These are phyloP conservation scores for Angomonas ambiguus DNA, from an alignment of 208 protist genomes.

Conservation along the genomic window DNA sequence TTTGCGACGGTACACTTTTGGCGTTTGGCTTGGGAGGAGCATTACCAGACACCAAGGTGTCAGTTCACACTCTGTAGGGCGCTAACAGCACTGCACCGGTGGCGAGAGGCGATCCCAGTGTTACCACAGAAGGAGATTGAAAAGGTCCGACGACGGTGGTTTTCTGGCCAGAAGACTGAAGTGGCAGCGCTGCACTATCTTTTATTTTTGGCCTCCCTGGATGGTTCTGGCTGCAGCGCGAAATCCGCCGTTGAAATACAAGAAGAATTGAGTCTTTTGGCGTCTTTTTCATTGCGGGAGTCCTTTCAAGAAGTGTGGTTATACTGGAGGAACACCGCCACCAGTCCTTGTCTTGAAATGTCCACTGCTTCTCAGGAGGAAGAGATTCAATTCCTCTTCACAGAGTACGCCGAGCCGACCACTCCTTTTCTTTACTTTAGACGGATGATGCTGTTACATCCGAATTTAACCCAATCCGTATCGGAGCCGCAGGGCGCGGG, in stretches of 20 bases:
- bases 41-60: not conserved
- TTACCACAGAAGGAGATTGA: not conserved
- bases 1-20: not conserved
- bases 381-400: not conserved
- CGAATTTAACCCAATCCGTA: too few species aligned
- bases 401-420: not conserved
- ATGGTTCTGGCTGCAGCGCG: not conserved
- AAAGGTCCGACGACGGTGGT: not conserved
- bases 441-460: not conserved
- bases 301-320: not conserved
- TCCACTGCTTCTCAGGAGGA: not conserved
- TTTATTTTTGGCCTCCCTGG: conserved; percentile 11
- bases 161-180: not conserved
- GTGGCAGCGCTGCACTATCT: conserved; percentile 5
- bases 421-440: not conserved
- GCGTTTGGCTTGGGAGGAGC: not conserved
- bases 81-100: not conserved
- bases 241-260: not conserved
- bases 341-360: not conserved
- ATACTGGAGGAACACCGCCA: not conserved
- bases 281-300: not conserved
- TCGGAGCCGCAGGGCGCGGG: too few species aligned
- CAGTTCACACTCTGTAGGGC: not conserved
- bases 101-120: not conserved
- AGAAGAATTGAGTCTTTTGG: not conserved